Evolutionary conservation across 129 eudicot species (phyloP).

Genomic region (Ambrosia artemisiifolia): DNA sequence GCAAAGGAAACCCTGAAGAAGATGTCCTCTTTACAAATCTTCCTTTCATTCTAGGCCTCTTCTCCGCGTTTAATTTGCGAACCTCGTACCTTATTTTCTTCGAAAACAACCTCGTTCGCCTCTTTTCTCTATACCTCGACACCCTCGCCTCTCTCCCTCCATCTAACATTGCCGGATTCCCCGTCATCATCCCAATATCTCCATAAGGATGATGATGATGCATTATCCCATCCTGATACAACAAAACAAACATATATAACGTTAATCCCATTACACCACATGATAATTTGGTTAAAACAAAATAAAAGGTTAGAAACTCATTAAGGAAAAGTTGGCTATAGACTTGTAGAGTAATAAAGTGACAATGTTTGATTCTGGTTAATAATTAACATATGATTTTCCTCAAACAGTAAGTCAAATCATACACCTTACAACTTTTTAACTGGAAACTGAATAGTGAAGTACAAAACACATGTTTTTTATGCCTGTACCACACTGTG

Average conservation of each 20-base stretch:
- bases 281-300: neutral
- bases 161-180: conserved; percentile 39
- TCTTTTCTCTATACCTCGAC: conserved; percentile 83
- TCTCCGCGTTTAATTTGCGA: conserved; percentile 79
- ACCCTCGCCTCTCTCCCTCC: conserved; percentile 85
- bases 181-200: conserved; percentile 43
- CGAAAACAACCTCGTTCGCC: conserved; percentile 75
- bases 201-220: conserved; percentile 44
- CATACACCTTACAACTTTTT: neutral
- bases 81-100: conserved; percentile 91
- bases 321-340: neutral
- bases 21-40: conserved; percentile 69
- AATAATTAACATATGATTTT: neutral
- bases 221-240: conserved; percentile 47
- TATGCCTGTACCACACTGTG: too few relatives aligned
- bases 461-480: too few relatives aligned
- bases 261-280: neutral
- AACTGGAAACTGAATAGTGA: too few relatives aligned
- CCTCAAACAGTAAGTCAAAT: conserved; percentile 1
- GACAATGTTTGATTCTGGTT: neutral
- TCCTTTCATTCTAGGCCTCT: conserved; percentile 89
- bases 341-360: neutral
- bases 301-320: neutral
- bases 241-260: neutral
- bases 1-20: conserved; percentile 36